Base-by-base conservation (phyloP, 441 rosid genomes). In the Jatropha podagrica region DNA sequence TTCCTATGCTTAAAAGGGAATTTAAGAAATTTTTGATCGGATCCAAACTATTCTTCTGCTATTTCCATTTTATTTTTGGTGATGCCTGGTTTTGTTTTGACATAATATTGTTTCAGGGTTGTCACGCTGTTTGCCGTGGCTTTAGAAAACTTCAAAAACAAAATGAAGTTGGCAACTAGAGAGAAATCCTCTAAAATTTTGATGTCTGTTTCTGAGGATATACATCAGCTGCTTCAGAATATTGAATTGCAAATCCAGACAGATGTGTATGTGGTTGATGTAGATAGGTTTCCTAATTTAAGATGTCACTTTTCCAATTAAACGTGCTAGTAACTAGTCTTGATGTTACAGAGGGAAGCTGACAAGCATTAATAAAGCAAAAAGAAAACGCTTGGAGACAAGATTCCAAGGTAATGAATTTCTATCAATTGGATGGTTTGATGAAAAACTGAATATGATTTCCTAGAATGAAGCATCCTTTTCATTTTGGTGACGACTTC, bases 121-220 rank as follows among this genome's bases (percentile, higher is more conserved):
- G 73, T 88, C 54, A 82, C 82, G 60, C 68, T 87, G 81, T 86
- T 94, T 75, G 86, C 91, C 59, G 73, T 82, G 81, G 90, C 92
- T 72, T 82, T 96, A 68, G 85, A 90, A 80, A 91, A 89, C 75
- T 88, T 83, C 74, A 88, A 85, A 82, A 81, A 72, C 71, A 96
- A 94, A 79, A 77, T 94, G 87, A 86, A 84, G 77, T 76, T 83
- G 71, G 88, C 90, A 62, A 87, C 94, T 61, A 79, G 64, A 78
- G 88, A 85, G 85, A 94, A 90, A 80, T 89, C 95, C 41, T 86
- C 90, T 6, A 93, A 90, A 65, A 92, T 96, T 81, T 81, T 92
- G 83, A 78, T 79, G 80, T 91, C 97, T 65, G 87, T 84, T 77
- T 89, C 94, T 51, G 89, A 88, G 85, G 88, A 84, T 68, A 91